Base-by-base conservation (phyloP, 192 early-diverging fungal genomes). In the Backusella parvicylindrica region DNA sequence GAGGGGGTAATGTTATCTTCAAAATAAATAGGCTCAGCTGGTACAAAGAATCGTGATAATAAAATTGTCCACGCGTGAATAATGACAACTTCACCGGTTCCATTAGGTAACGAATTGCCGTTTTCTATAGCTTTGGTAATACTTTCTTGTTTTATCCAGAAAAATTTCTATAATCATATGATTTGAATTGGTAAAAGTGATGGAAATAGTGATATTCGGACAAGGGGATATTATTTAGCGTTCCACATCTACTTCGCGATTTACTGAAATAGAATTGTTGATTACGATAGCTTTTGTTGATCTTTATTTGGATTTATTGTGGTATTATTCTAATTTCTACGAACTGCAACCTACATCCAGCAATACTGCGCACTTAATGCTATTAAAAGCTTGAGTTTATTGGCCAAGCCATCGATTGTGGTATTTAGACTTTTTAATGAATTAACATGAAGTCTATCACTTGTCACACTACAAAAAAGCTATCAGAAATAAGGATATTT, bases 21-120 rank as follows among this genome's bases (percentile, higher is more conserved):
- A 66, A 23, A 21, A 38, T 68, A 68, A 68, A 68, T 23, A 68
- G 35, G n/a, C 66, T 37, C 66, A 60, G 53, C 53, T 60, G 53
- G 53, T 60, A 28, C 53, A 60, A 56, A 3, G 53, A 28, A 26
- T 60, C 26, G 26, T 28, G 21, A 60, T 60, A 60, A 60, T 60
- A 60, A 60, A 28, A 60, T n/a, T 60, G 53, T 60, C 53, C 53
- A 60, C 53, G 53, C 53, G 53, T 60, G 26, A 28, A 60, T 60
- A 60, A 60, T 60, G 53, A 60, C 53, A 60, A 60, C 43, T 47
- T 65, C 64, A 35, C 18, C 18, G 33, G 66, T 36, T 36, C 33
- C 32, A 33, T 68, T 37, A 68, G 36, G 33, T 60, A 60, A 60
- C 23, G 53, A 60, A 60, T 28, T 60, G 28, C 53, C 53, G 28